A percentile compares a stretch with the other conserved stretches of the same genome.
Conservation (phyloP, 208 protist genomes). For the Crithidia acanthocephali region DNA sequence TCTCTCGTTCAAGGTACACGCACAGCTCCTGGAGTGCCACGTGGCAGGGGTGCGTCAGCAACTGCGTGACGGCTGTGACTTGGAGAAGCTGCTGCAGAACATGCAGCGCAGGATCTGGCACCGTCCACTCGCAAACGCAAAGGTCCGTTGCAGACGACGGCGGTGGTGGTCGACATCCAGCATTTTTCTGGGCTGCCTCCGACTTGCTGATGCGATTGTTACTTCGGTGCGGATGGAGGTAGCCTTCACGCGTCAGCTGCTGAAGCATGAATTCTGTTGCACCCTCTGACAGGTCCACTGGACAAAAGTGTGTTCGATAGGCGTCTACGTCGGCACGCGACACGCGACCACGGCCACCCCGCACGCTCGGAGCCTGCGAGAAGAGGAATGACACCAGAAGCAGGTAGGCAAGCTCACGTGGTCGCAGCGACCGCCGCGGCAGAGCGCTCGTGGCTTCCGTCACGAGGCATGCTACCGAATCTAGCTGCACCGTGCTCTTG, state of each 20-base stretch:
- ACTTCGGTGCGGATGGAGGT: background rate
- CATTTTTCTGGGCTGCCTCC: background rate
- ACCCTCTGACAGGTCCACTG: slow-evolving; percentile 51
- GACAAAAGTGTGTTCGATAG: slow-evolving; percentile 55
- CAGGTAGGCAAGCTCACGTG: slow-evolving; percentile 48
- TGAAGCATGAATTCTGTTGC: slow-evolving; percentile 34
- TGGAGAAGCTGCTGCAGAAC: slow-evolving; percentile 31
- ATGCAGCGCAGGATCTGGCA: slow-evolving; percentile 26
- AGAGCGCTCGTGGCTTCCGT: background rate
- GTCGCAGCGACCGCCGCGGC: background rate
- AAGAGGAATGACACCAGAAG: slow-evolving; percentile 66
- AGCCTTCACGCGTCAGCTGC: slow-evolving; percentile 39
- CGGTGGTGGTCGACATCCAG: too few relatives aligned
- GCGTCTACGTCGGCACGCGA: slow-evolving; percentile 44
- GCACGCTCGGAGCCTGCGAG: slow-evolving; percentile 37
- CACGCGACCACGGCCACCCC: slow-evolving; percentile 56
- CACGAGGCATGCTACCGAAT: background rate
- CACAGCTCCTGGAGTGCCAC: slow-evolving; percentile 21
- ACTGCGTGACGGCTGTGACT: slow-evolving; percentile 18
- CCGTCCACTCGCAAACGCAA: slow-evolving; percentile 29
- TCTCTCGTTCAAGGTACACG: slow-evolving; percentile 18
- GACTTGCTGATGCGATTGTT: background rate
- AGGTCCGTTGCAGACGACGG: too few relatives aligned
- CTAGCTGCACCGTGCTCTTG: too few relatives aligned
- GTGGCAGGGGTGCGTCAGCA: slow-evolving; percentile 26